phyloP scores from a whole-genome alignment of 1,284 basidiomycete genomes.

The Irpex sp. region DNA sequence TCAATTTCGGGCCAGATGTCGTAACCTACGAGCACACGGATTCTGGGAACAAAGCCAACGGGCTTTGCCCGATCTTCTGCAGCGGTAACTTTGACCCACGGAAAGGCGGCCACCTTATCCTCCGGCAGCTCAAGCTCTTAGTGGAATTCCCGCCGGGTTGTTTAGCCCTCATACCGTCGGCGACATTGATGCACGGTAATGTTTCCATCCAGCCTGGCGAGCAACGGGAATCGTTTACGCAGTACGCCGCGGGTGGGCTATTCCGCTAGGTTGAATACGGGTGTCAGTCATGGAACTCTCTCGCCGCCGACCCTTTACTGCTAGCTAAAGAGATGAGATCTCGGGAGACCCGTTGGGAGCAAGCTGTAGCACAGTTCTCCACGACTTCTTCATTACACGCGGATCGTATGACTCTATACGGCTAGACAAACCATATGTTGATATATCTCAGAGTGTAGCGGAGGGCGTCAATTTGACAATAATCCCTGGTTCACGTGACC shows the following conservation, averaged over 20 bases:
- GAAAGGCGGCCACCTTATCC: constrained; percentile 24
- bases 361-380: background rate
- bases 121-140: constrained; percentile 20
- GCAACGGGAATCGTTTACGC: constrained; percentile 18
- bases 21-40: constrained; percentile 16
- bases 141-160: constrained; percentile 23
- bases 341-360: background rate
- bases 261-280: constrained; percentile 24
- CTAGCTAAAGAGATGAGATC: background rate
- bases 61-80: constrained; percentile 22
- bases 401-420: background rate
- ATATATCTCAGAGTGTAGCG: too few species aligned
- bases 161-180: constrained; percentile 26
- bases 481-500: background rate
- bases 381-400: background rate
- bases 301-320: background rate
- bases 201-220: constrained; percentile 18
- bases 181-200: constrained; percentile 25
- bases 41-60: constrained; percentile 16
- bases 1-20: constrained; percentile 20
- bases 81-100: constrained; percentile 21
- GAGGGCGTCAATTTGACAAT: too few species aligned
- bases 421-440: background rate
- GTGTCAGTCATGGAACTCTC: background rate
- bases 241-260: constrained; percentile 22